phyloP scores from a whole-genome alignment of 208 protist species.

The Phytomonas sp. region DNA sequence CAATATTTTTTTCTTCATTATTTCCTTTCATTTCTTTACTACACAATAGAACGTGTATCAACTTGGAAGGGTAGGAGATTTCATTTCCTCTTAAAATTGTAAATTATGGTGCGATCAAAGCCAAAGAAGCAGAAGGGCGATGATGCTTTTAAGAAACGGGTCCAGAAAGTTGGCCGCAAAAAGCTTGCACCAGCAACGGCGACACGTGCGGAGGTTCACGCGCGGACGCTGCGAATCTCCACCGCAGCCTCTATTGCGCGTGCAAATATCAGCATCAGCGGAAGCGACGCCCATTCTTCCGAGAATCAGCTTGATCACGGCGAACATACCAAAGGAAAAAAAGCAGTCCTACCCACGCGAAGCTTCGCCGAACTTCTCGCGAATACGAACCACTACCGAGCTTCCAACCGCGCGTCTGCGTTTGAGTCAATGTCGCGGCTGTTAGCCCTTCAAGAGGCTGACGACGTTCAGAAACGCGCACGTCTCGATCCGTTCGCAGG shows the following conservation, averaged over 20 bases:
- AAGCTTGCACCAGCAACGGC: slow-evolving; percentile 72
- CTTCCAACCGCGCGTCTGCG: slow-evolving; percentile 34
- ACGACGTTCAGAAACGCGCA: neutral
- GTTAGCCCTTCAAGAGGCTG: slow-evolving; percentile 14
- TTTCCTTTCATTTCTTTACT: neutral
- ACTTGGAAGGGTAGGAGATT: slow-evolving; percentile 2
- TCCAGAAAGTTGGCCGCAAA: slow-evolving; percentile 77
- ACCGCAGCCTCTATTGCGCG: slow-evolving; percentile 11
- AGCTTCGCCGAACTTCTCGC: slow-evolving; percentile 48
- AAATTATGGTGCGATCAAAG: slow-evolving; percentile 66
- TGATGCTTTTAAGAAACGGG: slow-evolving; percentile 61
- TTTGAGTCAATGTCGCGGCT: slow-evolving; percentile 44
- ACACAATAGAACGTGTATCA: neutral
- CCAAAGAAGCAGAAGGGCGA: slow-evolving; percentile 74
- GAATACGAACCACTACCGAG: slow-evolving; percentile 58
- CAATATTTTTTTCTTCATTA: neutral
- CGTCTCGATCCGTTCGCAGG: neutral
- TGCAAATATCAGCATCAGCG: neutral
- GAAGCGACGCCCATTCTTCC: neutral
- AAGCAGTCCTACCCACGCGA: neutral
- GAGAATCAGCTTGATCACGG: neutral
- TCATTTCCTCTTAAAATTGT: slow-evolving; percentile 4
- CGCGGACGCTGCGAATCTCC: slow-evolving; percentile 55
- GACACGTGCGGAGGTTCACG: slow-evolving; percentile 75
- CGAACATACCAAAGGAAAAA: slow-evolving; percentile 4